Base-by-base conservation (phyloP, 2,329 filamentous ascomycete genomes). In the Torrubiella hemipterigena region DNA sequence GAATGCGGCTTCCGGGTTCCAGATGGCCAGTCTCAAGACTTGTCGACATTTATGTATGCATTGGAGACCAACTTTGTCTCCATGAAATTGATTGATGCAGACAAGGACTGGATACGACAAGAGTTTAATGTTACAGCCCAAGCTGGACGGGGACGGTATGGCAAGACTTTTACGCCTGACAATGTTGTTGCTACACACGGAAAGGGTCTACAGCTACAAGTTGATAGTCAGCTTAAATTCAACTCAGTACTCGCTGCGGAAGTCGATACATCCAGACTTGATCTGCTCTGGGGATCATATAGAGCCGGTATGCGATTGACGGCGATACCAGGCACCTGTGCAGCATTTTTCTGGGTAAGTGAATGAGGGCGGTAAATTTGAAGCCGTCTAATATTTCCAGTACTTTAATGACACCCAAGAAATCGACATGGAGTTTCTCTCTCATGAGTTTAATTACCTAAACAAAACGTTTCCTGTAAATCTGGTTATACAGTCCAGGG, bases 361-460 rank as follows among this genome's bases (percentile, higher is more conserved):
- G 11, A 22, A 20, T 27, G 13, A 30, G 16, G 24, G 38, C 23
- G 19, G 6, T 27, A 17, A 17, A 7, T 22, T 17, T 12, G 22
- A 19, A 15, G 15, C 42, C 27, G 32, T 29, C 16, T 24, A 11
- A 21, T 3, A 12, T 20, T 28, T 20, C 23, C 38, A 83, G 79
- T 86, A 83, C 52, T 73, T 72, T 55, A 83, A 85, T 51, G 75
- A 87, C 52, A 80, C 77, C 2, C 76, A 82, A 46, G 81, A 87
- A 46, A 84, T 87, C 43, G 81, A 87, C 49, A 75, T 87, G 55
- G 82, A 89, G 42, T 82, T 86, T 46, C 65, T 87, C 3, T 82
- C 80, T 2, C 61, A 61, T 15, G 65, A 84, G 39, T 81, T 77
- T 48, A 61, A 70, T 36, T 41, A 48, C 2, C 45, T 48, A 29